These are phyloP conservation scores for Aspergillus fructus DNA, from an alignment of 2,329 filamentous ascomycete species.

Conservation along the genomic window DNA sequence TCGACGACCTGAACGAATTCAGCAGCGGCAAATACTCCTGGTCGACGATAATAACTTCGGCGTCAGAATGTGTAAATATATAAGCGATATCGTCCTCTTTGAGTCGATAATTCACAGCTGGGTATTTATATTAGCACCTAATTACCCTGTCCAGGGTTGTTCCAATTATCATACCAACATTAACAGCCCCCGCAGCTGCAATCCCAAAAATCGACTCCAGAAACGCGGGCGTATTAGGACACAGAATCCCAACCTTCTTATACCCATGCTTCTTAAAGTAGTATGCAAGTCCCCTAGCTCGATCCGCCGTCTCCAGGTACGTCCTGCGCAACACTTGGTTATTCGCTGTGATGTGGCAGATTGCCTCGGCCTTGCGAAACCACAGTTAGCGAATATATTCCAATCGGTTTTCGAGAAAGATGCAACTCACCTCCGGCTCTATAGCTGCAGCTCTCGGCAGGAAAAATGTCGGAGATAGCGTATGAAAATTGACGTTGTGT, in stretches of 20 bases:
- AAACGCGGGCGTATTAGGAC: constrained; percentile 92
- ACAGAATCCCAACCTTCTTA: constrained; percentile 79
- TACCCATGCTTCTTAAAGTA: constrained; percentile 73
- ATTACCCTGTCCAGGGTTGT: background rate
- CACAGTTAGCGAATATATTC: background rate
- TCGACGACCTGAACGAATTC: constrained; percentile 60
- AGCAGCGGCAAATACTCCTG: constrained; percentile 73
- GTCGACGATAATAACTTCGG: constrained; percentile 84
- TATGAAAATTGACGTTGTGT: constrained; percentile 46
- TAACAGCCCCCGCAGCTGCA: constrained; percentile 74
- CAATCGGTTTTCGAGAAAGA: background rate
- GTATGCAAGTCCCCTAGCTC: constrained; percentile 83
- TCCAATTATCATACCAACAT: constrained; percentile 55
- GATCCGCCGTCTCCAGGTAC: constrained; percentile 80
- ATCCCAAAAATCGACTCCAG: constrained; percentile 88
- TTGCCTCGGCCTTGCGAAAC: constrained; percentile 65
- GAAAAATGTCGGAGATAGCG: constrained; percentile 84
- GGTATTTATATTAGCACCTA: background rate
- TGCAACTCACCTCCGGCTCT: constrained; percentile 67
- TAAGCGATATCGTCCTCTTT: constrained; percentile 85
- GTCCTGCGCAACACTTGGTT: constrained; percentile 69
- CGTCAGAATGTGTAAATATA: constrained; percentile 84
- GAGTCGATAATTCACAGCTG: constrained; percentile 68
- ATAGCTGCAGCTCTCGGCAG: constrained; percentile 81
- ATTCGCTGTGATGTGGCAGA: constrained; percentile 82